phyloP scores from a whole-genome alignment of 176 grass and related monocot species.

The Juncus inflexus region DNA sequence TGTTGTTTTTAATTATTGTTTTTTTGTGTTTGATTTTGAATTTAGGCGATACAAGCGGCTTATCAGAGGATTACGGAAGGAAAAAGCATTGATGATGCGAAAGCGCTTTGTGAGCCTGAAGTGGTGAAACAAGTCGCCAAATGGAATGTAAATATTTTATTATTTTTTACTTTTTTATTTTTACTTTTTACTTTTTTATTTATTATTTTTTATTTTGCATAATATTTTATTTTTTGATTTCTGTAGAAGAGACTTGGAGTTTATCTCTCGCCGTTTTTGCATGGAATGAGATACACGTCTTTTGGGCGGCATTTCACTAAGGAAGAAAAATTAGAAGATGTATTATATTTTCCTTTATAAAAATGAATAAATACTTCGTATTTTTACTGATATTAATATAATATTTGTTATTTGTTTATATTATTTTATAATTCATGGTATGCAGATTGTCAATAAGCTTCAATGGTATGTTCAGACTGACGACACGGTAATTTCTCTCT shows the following conservation, averaged over 20 bases:
- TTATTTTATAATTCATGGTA: slow-evolving; percentile 16
- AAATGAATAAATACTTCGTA: not conserved
- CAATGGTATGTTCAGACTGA: slow-evolving; percentile 73
- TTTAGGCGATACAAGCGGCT: slow-evolving; percentile 54
- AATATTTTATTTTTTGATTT: slow-evolving; percentile 9
- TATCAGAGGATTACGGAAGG: slow-evolving; percentile 49
- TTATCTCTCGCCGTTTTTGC: slow-evolving; percentile 67
- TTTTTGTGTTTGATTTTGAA: too few relatives aligned
- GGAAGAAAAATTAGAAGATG: slow-evolving; percentile 63
- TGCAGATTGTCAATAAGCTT: slow-evolving; percentile 66
- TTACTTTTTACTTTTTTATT: not conserved
- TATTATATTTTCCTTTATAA: slow-evolving; percentile 22
- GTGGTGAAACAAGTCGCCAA: slow-evolving; percentile 56
- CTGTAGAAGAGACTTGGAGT: slow-evolving; percentile 59
- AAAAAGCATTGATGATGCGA: slow-evolving; percentile 49
- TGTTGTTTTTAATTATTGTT: not conserved
- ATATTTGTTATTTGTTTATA: not conserved
- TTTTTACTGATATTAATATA: slow-evolving; percentile 6
- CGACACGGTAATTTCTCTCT: slow-evolving; percentile 53
- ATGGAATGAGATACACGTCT: slow-evolving; percentile 78
- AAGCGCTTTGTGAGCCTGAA: slow-evolving; percentile 69
- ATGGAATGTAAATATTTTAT: slow-evolving; percentile 51
- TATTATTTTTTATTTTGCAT: not conserved
- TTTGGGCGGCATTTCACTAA: slow-evolving; percentile 85
- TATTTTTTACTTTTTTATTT: not conserved